Evolutionary conservation across 352 stramenopile genomes (phyloP), one percentile per base, ranked within the genome.

Genomic region (Globisporangium parvum): DNA sequence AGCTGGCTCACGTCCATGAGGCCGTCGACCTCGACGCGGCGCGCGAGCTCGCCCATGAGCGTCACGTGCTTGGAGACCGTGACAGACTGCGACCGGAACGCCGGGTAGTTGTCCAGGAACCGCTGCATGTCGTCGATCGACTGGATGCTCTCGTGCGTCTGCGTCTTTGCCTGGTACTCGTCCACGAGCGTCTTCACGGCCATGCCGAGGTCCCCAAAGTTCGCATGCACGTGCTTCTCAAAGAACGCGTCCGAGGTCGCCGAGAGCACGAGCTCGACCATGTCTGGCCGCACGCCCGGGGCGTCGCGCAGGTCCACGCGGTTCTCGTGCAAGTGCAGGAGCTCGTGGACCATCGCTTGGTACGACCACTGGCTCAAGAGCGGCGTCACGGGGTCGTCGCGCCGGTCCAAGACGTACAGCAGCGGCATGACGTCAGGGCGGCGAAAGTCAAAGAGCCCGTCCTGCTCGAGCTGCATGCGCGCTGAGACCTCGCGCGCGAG

Each of bases 261-360:
- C 40, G 89, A 97, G 39, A 99, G 73, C 26, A 99, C 96, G 18
- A 99, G 90, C 80, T 99, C 96, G 56, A 97, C 95, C 74, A 99
- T 95, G 69, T 99, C 96, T 60, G 98, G 97, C 31, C 88, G 76
- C 24, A 98, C 85, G 53, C 96, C 96, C 0, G 96, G 96, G 33
- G 91, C 95, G 54, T 96, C 93, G 31, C 84, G 80, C 47, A 99
- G 79, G 61, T 98, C 85, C 51, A 99, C 96, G 26, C 97, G 87
- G 76, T 99, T 99, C 75, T 99, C 97, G 53, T 98, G 94, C 42
- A 99, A 78, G 12, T 94, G 93, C 39, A 99, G 70, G 41, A 99
- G 75, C 79, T 99, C 97, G 67, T 99, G 97, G 6, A 99, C 96
- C 97, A 99, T 99, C 23, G 97, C 96, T 71, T 98, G 94, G 67